A percentile compares a stretch with the other conserved stretches of the same genome.
These are phyloP conservation scores for Neurospora cerealis DNA, from an alignment of 495 filamentous ascomycete genomes.

Conservation along the genomic window DNA sequence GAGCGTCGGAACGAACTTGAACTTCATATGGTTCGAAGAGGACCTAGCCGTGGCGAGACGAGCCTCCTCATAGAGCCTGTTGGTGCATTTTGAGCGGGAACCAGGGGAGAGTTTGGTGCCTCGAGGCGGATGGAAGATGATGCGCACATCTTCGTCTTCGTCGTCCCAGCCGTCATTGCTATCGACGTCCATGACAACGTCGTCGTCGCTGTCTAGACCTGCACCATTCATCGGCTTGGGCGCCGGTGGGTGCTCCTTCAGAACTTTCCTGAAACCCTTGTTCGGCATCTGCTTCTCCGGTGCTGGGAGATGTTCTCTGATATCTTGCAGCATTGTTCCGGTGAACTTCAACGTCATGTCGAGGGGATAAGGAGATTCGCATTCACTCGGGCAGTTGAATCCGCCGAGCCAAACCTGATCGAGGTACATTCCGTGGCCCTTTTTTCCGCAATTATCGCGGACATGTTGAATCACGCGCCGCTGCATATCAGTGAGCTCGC, in stretches of 20 bases:
- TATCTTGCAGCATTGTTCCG: conserved; percentile 9
- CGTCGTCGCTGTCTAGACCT: neutral
- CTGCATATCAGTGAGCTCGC: conserved; percentile 31
- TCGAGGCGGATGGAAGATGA: conserved; percentile 35
- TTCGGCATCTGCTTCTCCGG: conserved; percentile 8
- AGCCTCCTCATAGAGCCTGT: conserved; percentile 30
- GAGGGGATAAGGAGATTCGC: conserved; percentile 8
- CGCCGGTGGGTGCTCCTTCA: neutral
- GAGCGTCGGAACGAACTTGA: conserved; percentile 27
- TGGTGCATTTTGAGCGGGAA: conserved; percentile 23
- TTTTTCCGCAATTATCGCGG: conserved; percentile 8
- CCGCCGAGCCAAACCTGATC: conserved; percentile 32
- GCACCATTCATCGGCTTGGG: neutral
- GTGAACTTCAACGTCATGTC: conserved; percentile 18
- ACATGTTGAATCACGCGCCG: conserved; percentile 26
- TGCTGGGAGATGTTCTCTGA: conserved; percentile 21
- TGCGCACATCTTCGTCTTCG: conserved; percentile 19
- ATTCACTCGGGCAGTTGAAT: conserved; percentile 6
- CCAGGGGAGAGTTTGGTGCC: conserved; percentile 8
- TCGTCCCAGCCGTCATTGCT: neutral
- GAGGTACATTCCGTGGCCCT: conserved; percentile 17
- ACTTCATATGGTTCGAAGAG: conserved; percentile 18
- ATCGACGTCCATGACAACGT: conserved; percentile 9
- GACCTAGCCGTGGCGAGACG: conserved; percentile 12
- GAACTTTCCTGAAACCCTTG: conserved; percentile 13